Base-by-base conservation (phyloP, 306 rosid genomes). In the Hippophae gyantsensis region DNA sequence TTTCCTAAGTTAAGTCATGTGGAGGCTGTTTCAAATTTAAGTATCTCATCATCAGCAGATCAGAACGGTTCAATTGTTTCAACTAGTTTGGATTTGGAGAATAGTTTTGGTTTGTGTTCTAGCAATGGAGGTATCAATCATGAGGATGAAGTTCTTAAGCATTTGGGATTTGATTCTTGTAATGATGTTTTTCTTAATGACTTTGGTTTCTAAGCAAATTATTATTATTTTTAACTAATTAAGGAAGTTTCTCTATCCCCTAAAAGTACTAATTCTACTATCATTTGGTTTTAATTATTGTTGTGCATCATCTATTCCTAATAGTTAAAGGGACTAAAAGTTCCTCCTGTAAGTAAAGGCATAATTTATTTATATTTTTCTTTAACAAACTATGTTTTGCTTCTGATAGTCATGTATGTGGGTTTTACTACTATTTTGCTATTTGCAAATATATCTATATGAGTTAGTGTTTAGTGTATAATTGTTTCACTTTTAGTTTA, bases 141-240 rank as follows among this genome's bases (percentile, higher is more conserved):
- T 8, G 63, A 56, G 0, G 61, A 60, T n/a, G 72, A 42, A 53
- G 7, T 63, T 58, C 57, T 58, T 46, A 11, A 62, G 58, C 60
- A 50, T 32, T 62, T 55, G 26, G 74, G 70, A 13, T 55, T 67
- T 60, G 67, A 69, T 43, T 43, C 74, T 64, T 64, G 54, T 55
- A 64, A 13, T 27, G 65, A 74, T 49, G 38, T 10, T 54, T 42
- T 69, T 25, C 60, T 60, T 10, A 60, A 25, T 69, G 72, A 61
- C 13, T 74, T 64, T 60, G 72, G 56, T 14, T 64, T 63, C 63
- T 66, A 73, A 52, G 40, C 9, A 40, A 10, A 44, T 51, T 12
- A 7, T 8, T 49, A 49, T 46, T 18, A 18, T 18, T 18, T 18
- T 18, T 18, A 18, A 18, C 10, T 46, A 46, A 9, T 2, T 46